Percentiles rank a stretch among this genome's conserved stretches.
Evolutionary conservation across 2,329 filamentous ascomycete genomes (phyloP).

Genomic region (Thermothelomyces thermophilus): DNA sequence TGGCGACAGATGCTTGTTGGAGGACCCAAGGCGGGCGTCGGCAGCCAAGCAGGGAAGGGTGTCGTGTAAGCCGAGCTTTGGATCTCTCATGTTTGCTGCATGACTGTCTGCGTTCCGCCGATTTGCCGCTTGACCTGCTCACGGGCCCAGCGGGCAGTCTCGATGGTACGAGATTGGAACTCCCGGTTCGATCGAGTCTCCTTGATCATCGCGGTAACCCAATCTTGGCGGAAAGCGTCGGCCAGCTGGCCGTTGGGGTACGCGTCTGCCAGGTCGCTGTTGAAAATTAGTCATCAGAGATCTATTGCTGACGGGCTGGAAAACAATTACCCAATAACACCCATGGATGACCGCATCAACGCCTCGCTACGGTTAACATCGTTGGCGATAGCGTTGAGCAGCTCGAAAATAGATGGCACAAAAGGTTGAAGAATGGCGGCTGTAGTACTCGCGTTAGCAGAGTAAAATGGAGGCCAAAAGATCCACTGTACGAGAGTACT

Average conservation of each 20-base stretch:
- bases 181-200: constrained; percentile 87
- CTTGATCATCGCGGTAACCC: constrained; percentile 83
- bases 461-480: constrained; percentile 12
- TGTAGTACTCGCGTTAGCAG: constrained; percentile 36
- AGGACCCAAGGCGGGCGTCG: constrained; percentile 5
- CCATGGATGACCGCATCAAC: constrained; percentile 90
- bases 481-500: constrained; percentile 28
- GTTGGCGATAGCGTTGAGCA: constrained; percentile 71
- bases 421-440: constrained; percentile 68
- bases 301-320: not conserved
- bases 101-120: constrained; percentile 45
- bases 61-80: constrained; percentile 8
- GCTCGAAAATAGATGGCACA: constrained; percentile 77
- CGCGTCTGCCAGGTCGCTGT: constrained; percentile 83
- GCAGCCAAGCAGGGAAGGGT: constrained; percentile 3
- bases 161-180: constrained; percentile 75
- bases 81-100: constrained; percentile 43
- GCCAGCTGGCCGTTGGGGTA: constrained; percentile 87
- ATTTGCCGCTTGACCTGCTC: constrained; percentile 95
- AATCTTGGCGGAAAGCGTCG: constrained; percentile 81
- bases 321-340: constrained; percentile 78
- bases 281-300: constrained; percentile 30
- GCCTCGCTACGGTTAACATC: constrained; percentile 88
- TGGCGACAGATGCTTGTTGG: constrained; percentile 9
- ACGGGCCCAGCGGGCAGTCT: constrained; percentile 93